Evolutionary conservation across 2,329 filamentous ascomycete species (phyloP).

Genomic region (Epichloe uncinata): DNA sequence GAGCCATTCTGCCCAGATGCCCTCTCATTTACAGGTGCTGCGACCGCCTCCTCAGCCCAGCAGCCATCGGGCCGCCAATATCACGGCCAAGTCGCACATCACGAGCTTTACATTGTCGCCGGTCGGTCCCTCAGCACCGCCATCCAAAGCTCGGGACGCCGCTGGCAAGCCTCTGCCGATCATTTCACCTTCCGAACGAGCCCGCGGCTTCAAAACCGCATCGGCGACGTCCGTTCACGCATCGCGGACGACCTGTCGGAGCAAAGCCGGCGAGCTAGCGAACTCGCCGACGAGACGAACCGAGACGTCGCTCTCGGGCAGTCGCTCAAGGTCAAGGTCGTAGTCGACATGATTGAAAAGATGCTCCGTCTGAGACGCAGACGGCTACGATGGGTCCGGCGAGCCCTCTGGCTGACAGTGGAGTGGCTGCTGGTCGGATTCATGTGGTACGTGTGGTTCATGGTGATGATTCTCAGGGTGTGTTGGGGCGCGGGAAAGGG

Average conservation of each 20-base stretch:
- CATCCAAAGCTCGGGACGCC: conserved; percentile 33
- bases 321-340: conserved; percentile 65
- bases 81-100: conserved; percentile 20
- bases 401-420: conserved; percentile 65
- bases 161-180: conserved; percentile 48
- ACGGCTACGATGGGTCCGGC: conserved; percentile 58
- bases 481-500: conserved; percentile 50
- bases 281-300: conserved; percentile 68
- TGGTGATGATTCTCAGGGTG: conserved; percentile 64
- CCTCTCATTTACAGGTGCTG: conserved; percentile 11
- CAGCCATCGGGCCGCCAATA: conserved; percentile 17
- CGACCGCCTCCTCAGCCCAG: conserved; percentile 4
- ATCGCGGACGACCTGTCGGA: conserved; percentile 41
- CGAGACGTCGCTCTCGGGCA: conserved; percentile 64
- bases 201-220: conserved; percentile 34
- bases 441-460: conserved; percentile 90
- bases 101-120: conserved; percentile 36
- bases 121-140: conserved; percentile 36
- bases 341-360: conserved; percentile 66
- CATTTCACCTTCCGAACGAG: conserved; percentile 44
- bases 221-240: conserved; percentile 33
- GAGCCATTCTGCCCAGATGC: conserved; percentile 18
- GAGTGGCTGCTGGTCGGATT: conserved; percentile 82
- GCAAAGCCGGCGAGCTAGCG: conserved; percentile 53
- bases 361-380: conserved; percentile 56